Percentiles rank a stretch among this genome's conserved stretches.
Conservation (phyloP, 345 rosid genomes). For the Populus davidiana region DNA sequence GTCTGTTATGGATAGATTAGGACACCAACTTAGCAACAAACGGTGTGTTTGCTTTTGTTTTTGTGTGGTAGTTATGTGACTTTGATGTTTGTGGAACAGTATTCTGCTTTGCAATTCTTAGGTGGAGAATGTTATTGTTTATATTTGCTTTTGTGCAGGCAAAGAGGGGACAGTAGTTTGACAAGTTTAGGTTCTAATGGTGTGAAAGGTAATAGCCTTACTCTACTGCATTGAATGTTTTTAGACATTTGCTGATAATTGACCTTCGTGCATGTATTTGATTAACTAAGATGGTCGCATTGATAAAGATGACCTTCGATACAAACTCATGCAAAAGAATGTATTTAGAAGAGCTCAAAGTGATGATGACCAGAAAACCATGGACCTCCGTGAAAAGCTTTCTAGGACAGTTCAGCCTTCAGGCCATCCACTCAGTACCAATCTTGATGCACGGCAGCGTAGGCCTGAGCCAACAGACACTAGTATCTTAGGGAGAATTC, state of each 20-base stretch:
- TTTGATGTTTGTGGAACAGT: neutral
- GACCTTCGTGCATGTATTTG: constrained; percentile 26
- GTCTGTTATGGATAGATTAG: constrained; percentile 80
- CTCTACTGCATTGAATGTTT: neutral
- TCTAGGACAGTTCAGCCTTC: constrained; percentile 53
- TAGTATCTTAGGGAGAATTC: constrained; percentile 38
- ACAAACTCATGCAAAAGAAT: constrained; percentile 71
- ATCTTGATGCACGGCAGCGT: constrained; percentile 35
- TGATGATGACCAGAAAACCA: constrained; percentile 38
- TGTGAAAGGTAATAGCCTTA: constrained; percentile 44
- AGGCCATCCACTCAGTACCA: constrained; percentile 12
- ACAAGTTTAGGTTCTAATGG: constrained; percentile 39
- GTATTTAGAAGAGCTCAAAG: constrained; percentile 43
- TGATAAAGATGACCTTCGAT: constrained; percentile 73
- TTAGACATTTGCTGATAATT: constrained; percentile 36
- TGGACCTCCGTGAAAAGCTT: constrained; percentile 80
- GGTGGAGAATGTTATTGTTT: constrained; percentile 2
- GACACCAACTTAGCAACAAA: constrained; percentile 45
- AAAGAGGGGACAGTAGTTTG: constrained; percentile 47
- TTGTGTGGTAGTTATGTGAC: neutral
- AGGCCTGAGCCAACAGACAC: constrained; percentile 50
- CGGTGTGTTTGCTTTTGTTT: constrained; percentile 40
- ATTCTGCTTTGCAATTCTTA: neutral
- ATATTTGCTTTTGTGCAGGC: constrained; percentile 49
- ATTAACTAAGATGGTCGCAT: constrained; percentile 52